A percentile compares a stretch with the other conserved stretches of the same genome.
These are phyloP conservation scores for Alternaria angustiovoidea DNA, from an alignment of 2,329 filamentous ascomycete genomes.

Conservation along the genomic window DNA sequence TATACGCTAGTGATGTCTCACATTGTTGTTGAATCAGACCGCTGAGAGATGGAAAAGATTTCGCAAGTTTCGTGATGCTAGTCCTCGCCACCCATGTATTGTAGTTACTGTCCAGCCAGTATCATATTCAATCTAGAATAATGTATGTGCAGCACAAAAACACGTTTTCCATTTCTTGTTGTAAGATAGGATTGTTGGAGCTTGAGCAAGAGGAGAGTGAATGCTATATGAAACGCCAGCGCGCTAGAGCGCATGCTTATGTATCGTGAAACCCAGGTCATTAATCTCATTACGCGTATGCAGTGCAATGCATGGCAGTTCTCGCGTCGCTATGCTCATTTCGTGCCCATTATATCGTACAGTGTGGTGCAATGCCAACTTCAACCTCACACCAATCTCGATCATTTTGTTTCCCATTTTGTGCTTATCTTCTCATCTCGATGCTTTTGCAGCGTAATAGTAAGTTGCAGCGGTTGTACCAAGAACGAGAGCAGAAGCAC, in stretches of 20 bases:
- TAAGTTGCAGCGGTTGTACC: constrained; percentile 19
- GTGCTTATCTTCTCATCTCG: constrained; percentile 3
- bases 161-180: neutral
- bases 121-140: neutral
- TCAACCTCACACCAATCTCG: neutral
- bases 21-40: neutral
- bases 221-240: constrained; percentile 6
- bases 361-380: neutral
- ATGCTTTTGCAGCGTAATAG: constrained; percentile 12
- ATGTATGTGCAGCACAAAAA: neutral
- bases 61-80: neutral
- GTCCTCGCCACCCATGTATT: neutral
- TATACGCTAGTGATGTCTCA: neutral
- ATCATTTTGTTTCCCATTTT: neutral
- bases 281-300: constrained; percentile 4
- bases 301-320: neutral
- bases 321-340: neutral
- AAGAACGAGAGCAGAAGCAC: constrained; percentile 17
- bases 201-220: constrained; percentile 1
- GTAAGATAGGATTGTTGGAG: neutral
- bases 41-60: neutral
- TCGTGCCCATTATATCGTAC: neutral
- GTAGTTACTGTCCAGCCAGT: neutral
- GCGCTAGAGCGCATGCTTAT: constrained; percentile 3
- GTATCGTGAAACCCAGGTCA: neutral